Conservation (phyloP, 352 stramenopile genomes). For the Globisporangium abappressorium region DNA sequence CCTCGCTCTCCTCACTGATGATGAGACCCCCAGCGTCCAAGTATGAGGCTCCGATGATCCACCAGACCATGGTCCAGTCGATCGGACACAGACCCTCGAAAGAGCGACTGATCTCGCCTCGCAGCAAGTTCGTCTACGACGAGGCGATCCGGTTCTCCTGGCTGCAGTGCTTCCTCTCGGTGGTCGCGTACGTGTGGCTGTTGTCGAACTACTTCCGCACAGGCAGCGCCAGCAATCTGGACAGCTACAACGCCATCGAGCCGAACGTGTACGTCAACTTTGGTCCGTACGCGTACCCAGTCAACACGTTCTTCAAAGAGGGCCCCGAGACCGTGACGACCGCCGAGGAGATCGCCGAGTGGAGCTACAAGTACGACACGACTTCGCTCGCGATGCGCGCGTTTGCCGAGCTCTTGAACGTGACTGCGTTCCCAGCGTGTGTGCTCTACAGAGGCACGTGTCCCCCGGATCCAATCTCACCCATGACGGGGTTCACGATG, state of each 20-base stretch:
- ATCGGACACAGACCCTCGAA: background rate
- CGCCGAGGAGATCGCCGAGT: background rate
- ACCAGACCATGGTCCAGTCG: background rate
- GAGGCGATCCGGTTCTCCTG: background rate
- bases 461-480: slow-evolving; percentile 8
- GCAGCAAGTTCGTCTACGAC: background rate
- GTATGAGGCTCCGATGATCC: background rate
- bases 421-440: background rate
- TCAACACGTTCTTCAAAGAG: slow-evolving; percentile 2
- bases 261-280: slow-evolving; percentile 13
- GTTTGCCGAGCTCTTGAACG: background rate
- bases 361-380: slow-evolving; percentile 6
- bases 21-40: background rate
- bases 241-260: background rate
- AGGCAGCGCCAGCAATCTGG: slow-evolving; percentile 1
- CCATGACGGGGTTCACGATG: background rate
- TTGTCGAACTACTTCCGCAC: slow-evolving; percentile 6
- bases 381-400: background rate
- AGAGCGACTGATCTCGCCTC: background rate
- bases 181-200: slow-evolving; percentile 2
- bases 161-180: background rate
- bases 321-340: background rate
- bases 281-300: slow-evolving; percentile 12
- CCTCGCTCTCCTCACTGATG: background rate
- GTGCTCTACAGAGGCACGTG: background rate